Evolutionary conservation across 805 yeast genomes (phyloP), one percentile per base, ranked within the genome.

Genomic region (Hemisphaericaspora nanyangensis): DNA sequence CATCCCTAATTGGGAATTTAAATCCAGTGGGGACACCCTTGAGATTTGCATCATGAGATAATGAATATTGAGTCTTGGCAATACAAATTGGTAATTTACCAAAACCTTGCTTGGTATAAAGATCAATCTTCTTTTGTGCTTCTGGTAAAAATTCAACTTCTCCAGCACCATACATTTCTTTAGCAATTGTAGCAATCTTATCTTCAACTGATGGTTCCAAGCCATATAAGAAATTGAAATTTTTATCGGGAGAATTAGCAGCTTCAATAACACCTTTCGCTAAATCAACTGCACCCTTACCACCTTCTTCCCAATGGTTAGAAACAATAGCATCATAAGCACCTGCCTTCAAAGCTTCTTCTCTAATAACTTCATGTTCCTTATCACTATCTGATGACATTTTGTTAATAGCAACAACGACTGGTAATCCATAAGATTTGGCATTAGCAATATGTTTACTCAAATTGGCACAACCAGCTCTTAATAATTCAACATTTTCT

Each of bases 241-340:
- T 53, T 44, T 65, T 67, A 42, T 65, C 68, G 39, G 66, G 58
- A 29, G 71, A 61, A 55, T 76, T 70, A 32, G 79, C 74, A 12
- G 86, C 82, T 42, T 71, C 69, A 44, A 82, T 79, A 46, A 85
- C 82, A 34, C 87, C 83, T 37, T 78, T 52, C 34, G 93, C 95
- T 50, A 85, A 70, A 40, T 77, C 80, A 42, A 82, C 72, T 2
- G 95, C 88, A 52, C 95, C 95, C 46, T 63, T 66, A 55, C 95
- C 95, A 70, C 95, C 95, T 65, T 81, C 77, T 56, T 82, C 89
- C 91, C 91, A 85, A 59, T 85, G 95, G 72, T 85, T 82, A 19
- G 90, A 80, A 35, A 80, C 83, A 49, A 85, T 81, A 17, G 93
- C 91, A 53, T 79, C 89, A 34, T 61, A 62, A 20, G 93, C 95